Conservation (phyloP, 108 stramenopile species). For the Nitzschia putrida region DNA sequence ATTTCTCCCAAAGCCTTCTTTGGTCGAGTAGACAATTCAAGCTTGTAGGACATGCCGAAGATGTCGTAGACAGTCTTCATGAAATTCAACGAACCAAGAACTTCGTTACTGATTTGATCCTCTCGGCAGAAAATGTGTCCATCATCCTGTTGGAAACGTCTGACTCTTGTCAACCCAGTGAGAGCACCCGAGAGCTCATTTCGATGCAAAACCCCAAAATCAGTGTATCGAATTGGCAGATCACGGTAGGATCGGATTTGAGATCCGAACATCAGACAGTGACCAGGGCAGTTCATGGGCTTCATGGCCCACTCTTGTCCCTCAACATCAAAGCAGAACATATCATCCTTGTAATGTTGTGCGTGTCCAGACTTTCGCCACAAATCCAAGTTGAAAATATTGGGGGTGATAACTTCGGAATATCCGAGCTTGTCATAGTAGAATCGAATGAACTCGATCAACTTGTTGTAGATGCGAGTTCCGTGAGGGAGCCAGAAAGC, state of each 20-base stretch:
- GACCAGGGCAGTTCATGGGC: slow-evolving; percentile 99
- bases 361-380: slow-evolving; percentile 98
- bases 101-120: slow-evolving; percentile 95
- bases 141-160: slow-evolving; percentile 99
- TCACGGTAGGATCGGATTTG: slow-evolving; percentile 94
- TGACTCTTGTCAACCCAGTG: slow-evolving; percentile 97
- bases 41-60: slow-evolving; percentile 99
- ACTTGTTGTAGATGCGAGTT: slow-evolving; percentile 97
- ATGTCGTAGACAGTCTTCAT: slow-evolving; percentile 96
- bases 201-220: slow-evolving; percentile 98
- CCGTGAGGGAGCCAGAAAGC: slow-evolving; percentile 98
- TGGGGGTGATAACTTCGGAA: slow-evolving; percentile 97
- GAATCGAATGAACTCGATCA: slow-evolving; percentile 91
- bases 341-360: slow-evolving; percentile 97
- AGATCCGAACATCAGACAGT: slow-evolving; percentile 93
- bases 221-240: slow-evolving; percentile 95
- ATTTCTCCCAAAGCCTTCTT: slow-evolving; percentile 97
- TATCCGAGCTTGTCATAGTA: slow-evolving; percentile 98
- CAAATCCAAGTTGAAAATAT: slow-evolving; percentile 97
- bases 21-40: slow-evolving; percentile 97
- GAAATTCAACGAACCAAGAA: slow-evolving; percentile 92
- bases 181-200: slow-evolving; percentile 97
- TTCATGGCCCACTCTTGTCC: slow-evolving; percentile 96
- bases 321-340: slow-evolving; percentile 96
- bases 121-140: slow-evolving; percentile 97